phyloP scores from a whole-genome alignment of 208 protist species.

The Leishmania martiniquensis region DNA sequence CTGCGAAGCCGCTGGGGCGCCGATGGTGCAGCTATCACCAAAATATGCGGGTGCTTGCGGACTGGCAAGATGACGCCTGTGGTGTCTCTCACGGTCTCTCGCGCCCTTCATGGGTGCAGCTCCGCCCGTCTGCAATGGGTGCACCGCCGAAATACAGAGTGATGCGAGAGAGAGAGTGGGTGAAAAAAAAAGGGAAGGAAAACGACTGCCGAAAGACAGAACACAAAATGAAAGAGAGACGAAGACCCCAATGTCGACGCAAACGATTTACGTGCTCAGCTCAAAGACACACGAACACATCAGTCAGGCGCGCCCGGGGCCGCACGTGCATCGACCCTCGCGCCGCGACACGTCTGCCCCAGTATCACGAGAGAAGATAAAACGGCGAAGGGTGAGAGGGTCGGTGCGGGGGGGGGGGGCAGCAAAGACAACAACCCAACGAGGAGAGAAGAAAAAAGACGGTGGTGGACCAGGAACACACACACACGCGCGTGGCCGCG shows the following conservation, averaged over 20 bases:
- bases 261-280: too few species aligned
- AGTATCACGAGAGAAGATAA: neutral
- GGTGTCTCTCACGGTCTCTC: neutral
- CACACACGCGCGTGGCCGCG: neutral
- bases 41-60: neutral
- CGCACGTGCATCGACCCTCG: neutral
- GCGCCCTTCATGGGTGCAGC: neutral
- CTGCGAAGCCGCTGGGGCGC: neutral
- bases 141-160: neutral
- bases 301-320: neutral
- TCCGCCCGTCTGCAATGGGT: neutral
- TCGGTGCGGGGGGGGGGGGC: neutral
- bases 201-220: too few species aligned
- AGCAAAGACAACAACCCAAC: neutral
- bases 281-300: neutral
- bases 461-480: neutral
- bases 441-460: neutral
- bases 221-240: too few species aligned
- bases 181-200: neutral
- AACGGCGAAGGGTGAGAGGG: neutral
- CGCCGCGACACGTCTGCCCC: neutral
- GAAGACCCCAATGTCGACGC: too few species aligned
- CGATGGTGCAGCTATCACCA: neutral
- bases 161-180: neutral
- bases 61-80: neutral